Conservation (phyloP, 31 red algal genomes). For the Asparagopsis taxiformis region DNA sequence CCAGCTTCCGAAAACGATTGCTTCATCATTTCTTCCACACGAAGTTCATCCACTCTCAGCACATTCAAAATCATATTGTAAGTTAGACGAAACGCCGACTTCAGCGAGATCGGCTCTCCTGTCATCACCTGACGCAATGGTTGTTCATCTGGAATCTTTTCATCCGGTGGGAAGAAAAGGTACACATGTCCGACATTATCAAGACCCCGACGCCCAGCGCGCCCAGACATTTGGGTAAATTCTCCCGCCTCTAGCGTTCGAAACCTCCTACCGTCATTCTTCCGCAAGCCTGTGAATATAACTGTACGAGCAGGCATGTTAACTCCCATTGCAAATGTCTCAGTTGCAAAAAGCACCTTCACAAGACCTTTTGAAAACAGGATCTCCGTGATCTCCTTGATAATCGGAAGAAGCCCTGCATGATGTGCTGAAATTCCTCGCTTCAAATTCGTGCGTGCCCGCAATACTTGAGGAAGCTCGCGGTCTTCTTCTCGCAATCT, state of each 20-base stretch:
- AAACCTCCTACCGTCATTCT: slow-evolving; percentile 56
- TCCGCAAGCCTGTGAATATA: slow-evolving; percentile 58
- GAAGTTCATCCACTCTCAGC: slow-evolving; percentile 65
- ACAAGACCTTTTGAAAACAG: slow-evolving; percentile 70
- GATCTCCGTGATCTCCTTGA: slow-evolving; percentile 72
- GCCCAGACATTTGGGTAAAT: slow-evolving; percentile 82
- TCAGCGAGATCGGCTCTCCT: slow-evolving; percentile 39
- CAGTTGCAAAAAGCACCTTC: slow-evolving; percentile 74
- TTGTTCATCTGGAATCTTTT: slow-evolving; percentile 33
- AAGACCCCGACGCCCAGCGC: slow-evolving; percentile 73
- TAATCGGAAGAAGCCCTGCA: slow-evolving; percentile 73
- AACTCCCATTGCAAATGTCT: slow-evolving; percentile 80
- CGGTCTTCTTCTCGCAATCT: slow-evolving; percentile 46
- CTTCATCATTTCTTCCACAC: slow-evolving; percentile 74
- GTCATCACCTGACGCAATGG: slow-evolving; percentile 48
- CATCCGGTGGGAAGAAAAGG: slow-evolving; percentile 55
- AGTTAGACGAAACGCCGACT: slow-evolving; percentile 67
- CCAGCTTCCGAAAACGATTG: slow-evolving; percentile 64
- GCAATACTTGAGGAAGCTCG: slow-evolving; percentile 41
- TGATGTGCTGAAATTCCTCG: slow-evolving; percentile 67
- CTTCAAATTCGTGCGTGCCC: slow-evolving; percentile 33
- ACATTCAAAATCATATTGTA: slow-evolving; percentile 85
- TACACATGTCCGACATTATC: slow-evolving; percentile 76
- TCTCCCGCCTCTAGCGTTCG: slow-evolving; percentile 55
- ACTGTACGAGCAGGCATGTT: slow-evolving; percentile 80